phyloP scores from a whole-genome alignment of 1,139 yeast genomes.

The Suhomyces wounanorum region DNA sequence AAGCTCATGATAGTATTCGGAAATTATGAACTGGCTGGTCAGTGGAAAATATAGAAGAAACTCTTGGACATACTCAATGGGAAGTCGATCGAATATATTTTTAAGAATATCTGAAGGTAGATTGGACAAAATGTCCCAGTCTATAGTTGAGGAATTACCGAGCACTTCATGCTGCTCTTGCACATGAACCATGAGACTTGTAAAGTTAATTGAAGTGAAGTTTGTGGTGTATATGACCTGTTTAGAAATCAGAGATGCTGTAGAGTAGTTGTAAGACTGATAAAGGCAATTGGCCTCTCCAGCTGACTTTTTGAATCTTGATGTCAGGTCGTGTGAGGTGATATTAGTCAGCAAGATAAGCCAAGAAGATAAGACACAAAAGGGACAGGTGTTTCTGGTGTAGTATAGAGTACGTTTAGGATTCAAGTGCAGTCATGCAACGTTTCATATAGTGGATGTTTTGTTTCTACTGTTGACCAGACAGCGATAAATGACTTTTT shows the following conservation, averaged over 20 bases:
- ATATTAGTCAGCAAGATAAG: neutral
- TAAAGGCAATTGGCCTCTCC: neutral
- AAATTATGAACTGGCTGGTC: conserved; percentile 1
- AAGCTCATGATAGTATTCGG: conserved; percentile 32
- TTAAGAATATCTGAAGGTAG: conserved; percentile 34
- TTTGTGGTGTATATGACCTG: no score
- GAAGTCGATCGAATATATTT: conserved; percentile 26
- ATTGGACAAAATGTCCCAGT: neutral
- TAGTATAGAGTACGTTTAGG: neutral
- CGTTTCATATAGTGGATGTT: no score
- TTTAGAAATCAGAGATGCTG: no score
- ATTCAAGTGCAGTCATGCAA: no score
- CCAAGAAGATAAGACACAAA: neutral
- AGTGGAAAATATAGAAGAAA: conserved; percentile 4
- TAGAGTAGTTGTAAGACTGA: neutral
- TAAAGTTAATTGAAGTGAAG: no score
- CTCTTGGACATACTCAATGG: conserved; percentile 25
- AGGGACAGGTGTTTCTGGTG: no score
- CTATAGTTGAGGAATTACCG: neutral
- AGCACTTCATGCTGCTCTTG: neutral
- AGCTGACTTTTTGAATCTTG: neutral
- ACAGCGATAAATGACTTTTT: no score
- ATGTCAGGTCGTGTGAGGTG: neutral
- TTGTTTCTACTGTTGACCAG: no score
- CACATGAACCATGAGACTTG: neutral